Conservation (phyloP, 495 filamentous ascomycete genomes). For the Neurospora discreta region DNA sequence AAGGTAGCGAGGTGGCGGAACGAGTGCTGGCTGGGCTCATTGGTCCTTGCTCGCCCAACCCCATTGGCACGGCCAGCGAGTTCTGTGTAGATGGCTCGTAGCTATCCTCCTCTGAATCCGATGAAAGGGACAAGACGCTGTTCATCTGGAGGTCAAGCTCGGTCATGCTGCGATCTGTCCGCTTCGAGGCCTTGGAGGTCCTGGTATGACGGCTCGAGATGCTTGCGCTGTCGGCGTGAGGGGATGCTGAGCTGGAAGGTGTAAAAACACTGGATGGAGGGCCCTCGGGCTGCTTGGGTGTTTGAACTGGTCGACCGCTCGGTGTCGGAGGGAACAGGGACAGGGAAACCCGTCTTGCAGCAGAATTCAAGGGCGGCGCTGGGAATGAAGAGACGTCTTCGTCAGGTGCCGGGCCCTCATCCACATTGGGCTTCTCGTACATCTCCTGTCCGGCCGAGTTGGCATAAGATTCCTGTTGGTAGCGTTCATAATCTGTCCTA, state of each 20-base stretch:
- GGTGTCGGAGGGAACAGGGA: conserved; percentile 9
- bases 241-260: conserved; percentile 14
- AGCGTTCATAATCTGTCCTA: conserved; percentile 35
- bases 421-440: not conserved
- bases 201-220: conserved; percentile 39
- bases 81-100: conserved; percentile 17
- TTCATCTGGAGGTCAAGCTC: conserved; percentile 36
- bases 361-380: not conserved
- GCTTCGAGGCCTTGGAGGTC: conserved; percentile 38
- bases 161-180: conserved; percentile 27
- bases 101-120: conserved; percentile 36
- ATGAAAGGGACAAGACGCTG: conserved; percentile 37
- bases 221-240: conserved; percentile 29
- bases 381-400: conserved; percentile 5
- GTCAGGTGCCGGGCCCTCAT: not conserved
- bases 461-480: conserved; percentile 38
- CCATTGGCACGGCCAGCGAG: conserved; percentile 12
- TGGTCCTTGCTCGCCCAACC: conserved; percentile 15
- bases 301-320: not conserved
- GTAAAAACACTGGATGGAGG: not conserved
- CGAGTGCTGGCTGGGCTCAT: conserved; percentile 19
- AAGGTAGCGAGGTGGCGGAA: conserved; percentile 15
- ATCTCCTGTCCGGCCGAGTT: conserved; percentile 25
- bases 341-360: conserved; percentile 5
- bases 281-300: conserved; percentile 12